These are phyloP conservation scores for Elsinoe perseae DNA, from an alignment of 2,329 filamentous ascomycete species.

Conservation along the genomic window DNA sequence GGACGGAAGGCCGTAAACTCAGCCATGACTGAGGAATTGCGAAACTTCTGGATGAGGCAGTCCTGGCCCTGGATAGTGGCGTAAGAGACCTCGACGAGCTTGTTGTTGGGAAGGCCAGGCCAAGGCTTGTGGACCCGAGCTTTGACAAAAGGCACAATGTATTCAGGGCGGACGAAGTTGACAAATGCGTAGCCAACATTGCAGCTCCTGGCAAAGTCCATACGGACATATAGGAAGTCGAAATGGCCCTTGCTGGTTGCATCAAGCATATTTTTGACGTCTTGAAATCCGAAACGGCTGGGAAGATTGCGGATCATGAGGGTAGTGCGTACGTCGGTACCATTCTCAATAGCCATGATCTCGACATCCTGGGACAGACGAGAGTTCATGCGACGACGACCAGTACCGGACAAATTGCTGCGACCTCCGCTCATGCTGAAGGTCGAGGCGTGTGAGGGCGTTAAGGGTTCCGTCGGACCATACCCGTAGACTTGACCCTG, in stretches of 20 bases:
- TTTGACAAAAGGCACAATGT: slow-evolving; percentile 53
- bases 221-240: slow-evolving; percentile 91
- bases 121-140: slow-evolving; percentile 35
- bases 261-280: slow-evolving; percentile 70
- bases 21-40: slow-evolving; percentile 93
- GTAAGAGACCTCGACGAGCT: slow-evolving; percentile 84
- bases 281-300: slow-evolving; percentile 65
- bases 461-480: slow-evolving; percentile 1
- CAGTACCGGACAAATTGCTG: not conserved
- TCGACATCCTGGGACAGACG: slow-evolving; percentile 25
- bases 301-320: slow-evolving; percentile 93
- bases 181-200: slow-evolving; percentile 97
- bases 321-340: slow-evolving; percentile 44
- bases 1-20: slow-evolving; percentile 75
- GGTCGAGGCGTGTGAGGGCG: slow-evolving; percentile 10
- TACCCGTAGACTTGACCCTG: not conserved
- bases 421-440: not conserved
- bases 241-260: slow-evolving; percentile 68
- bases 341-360: slow-evolving; percentile 32
- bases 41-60: slow-evolving; percentile 86
- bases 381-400: slow-evolving; percentile 21
- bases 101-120: slow-evolving; percentile 76
- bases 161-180: slow-evolving; percentile 74
- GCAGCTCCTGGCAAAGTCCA: slow-evolving; percentile 45
- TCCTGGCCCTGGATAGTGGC: slow-evolving; percentile 95